These are phyloP conservation scores for Oemleria cerasiformis DNA, from an alignment of 306 rosid genomes.

Conservation along the genomic window DNA sequence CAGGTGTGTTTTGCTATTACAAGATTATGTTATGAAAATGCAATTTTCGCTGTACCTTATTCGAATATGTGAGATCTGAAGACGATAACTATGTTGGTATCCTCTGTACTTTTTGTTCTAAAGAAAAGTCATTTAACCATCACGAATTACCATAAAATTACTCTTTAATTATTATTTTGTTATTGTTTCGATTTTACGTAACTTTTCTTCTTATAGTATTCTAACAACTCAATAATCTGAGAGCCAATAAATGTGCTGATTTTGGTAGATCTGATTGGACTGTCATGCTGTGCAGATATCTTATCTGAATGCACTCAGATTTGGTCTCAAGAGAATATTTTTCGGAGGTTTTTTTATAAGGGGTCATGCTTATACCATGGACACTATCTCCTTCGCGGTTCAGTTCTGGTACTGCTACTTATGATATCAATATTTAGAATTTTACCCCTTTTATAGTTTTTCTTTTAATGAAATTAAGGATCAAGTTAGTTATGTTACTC, in stretches of 20 bases:
- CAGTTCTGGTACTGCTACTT: constrained; percentile 68
- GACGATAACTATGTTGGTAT: background rate
- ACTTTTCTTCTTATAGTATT: background rate
- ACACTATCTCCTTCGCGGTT: constrained; percentile 94
- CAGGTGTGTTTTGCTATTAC: constrained; percentile 55
- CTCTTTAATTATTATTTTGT: background rate
- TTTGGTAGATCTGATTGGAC: constrained; percentile 19
- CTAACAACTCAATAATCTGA: background rate
- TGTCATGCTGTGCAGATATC: constrained; percentile 55
- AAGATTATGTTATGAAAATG: constrained; percentile 12
- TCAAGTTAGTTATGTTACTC: background rate
- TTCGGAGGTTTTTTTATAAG: constrained; percentile 98
- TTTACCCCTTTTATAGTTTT: background rate
- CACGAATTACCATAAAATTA: background rate
- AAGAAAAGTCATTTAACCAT: background rate
- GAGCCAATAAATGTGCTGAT: constrained; percentile 3
- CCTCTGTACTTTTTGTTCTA: background rate
- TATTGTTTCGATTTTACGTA: background rate
- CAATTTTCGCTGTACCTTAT: background rate
- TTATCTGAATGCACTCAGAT: constrained; percentile 83
- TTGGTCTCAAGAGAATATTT: constrained; percentile 85
- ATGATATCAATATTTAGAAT: constrained; percentile 6
- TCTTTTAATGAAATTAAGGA: background rate
- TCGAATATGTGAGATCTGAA: background rate
- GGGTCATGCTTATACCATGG: constrained; percentile 99